A percentile compares a stretch with the other conserved stretches of the same genome.
Conservation (phyloP, 371 early-diverging fungal species). For the Apophysomyces variabilis region DNA sequence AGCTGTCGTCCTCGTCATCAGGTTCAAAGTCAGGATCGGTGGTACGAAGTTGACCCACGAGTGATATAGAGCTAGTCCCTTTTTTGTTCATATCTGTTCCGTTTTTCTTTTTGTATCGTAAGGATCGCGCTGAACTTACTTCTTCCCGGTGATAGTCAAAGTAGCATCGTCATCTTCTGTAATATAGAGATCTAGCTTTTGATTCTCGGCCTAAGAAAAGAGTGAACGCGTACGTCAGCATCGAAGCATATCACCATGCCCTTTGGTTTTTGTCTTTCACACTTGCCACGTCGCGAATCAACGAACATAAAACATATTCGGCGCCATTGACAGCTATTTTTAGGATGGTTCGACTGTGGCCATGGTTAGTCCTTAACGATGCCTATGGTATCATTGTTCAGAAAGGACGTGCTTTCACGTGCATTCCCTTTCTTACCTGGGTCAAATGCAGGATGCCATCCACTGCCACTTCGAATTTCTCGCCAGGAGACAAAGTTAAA, state of each 20-base stretch:
- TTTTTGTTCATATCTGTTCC: neutral
- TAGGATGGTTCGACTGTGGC: neutral
- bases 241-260: neutral
- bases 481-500: conserved; percentile 9
- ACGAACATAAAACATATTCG: conserved; percentile 2
- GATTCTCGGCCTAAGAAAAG: neutral
- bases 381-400: neutral
- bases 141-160: neutral
- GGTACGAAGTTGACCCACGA: neutral
- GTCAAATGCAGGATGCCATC: conserved; percentile 5
- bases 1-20: conserved; percentile 21
- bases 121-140: neutral
- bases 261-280: neutral
- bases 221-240: neutral
- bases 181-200: neutral
- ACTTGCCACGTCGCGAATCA: conserved; percentile 7
- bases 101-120: neutral
- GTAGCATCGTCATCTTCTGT: conserved; percentile 6
- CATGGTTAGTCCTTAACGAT: neutral
- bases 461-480: neutral
- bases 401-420: neutral
- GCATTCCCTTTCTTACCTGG: neutral
- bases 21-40: conserved; percentile 12
- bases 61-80: neutral
- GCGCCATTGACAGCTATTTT: neutral